Percentiles rank a stretch among this genome's conserved stretches.
Evolutionary conservation across 192 early-diverging fungal genomes (phyloP).

Genomic region (Entomortierella beljakovae): DNA sequence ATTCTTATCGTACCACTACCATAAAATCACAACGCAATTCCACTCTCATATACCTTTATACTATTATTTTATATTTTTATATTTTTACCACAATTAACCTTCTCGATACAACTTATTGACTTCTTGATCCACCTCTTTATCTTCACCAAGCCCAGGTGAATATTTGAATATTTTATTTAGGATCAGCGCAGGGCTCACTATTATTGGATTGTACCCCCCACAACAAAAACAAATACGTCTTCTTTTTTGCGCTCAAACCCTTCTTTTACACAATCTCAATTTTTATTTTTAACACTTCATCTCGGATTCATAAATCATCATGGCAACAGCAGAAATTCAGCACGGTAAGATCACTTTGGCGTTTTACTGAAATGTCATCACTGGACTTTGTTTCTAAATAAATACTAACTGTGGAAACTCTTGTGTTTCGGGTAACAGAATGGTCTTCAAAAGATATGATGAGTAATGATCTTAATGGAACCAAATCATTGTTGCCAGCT

Average conservation of each 20-base stretch:
- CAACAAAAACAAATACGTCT: not conserved
- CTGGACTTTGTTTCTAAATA: not conserved
- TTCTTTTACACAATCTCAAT: no score
- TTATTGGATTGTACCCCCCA: conserved; percentile 6
- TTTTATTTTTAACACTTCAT: not conserved
- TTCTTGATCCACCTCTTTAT: not conserved
- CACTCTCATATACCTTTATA: no score
- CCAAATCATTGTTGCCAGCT: conserved; percentile 33
- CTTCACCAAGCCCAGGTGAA: no score
- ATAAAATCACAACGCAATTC: not conserved
- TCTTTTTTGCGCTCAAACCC: no score
- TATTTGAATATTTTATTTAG: no score
- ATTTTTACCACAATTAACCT: not conserved
- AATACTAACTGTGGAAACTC: not conserved
- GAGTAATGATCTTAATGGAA: not conserved
- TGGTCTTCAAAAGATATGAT: conserved; percentile 33
- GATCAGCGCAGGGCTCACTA: conserved; percentile 19
- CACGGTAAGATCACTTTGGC: conserved; percentile 6
- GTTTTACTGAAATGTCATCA: not conserved
- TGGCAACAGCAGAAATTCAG: conserved; percentile 34
- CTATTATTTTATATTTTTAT: no score
- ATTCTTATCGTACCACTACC: not conserved
- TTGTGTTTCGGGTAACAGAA: conserved; percentile 4
- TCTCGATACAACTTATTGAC: not conserved
- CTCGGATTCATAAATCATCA: no score